phyloP scores from a whole-genome alignment of 345 rosid genomes.

The Linum trigynum region DNA sequence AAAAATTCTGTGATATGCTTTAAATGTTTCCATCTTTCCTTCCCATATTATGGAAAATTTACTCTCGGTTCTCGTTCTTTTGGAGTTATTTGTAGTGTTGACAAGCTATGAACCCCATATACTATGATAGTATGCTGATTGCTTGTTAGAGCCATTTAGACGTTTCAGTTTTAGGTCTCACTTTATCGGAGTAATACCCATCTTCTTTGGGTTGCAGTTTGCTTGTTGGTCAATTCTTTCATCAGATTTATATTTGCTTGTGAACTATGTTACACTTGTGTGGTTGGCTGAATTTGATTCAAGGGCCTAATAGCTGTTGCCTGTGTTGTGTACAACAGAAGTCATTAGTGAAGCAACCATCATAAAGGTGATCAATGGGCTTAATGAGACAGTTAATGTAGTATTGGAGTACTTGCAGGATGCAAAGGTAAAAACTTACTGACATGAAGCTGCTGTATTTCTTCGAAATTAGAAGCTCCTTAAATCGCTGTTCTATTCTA shows the following conservation, averaged over 20 bases:
- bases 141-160: no score
- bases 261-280: not conserved
- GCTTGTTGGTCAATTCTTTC: not conserved
- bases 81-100: not conserved
- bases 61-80: not conserved
- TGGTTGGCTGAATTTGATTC: no score
- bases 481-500: constrained; percentile 14
- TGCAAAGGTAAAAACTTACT: constrained; percentile 50
- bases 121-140: not conserved
- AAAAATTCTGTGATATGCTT: no score
- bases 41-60: not conserved
- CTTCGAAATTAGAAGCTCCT: constrained; percentile 4
- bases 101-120: not conserved
- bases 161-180: no score
- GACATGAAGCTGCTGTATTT: not conserved
- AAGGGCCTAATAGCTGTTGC: not conserved
- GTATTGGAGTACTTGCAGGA: constrained; percentile 76
- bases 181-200: no score
- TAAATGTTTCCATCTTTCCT: not conserved
- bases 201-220: no score
- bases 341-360: constrained; percentile 36
- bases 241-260: not conserved
- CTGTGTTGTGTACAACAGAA: constrained; percentile 29
- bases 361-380: constrained; percentile 52
- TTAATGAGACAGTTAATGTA: constrained; percentile 51